Conservation (phyloP, 805 yeast genomes). For the Pichia thaimueangensis region DNA sequence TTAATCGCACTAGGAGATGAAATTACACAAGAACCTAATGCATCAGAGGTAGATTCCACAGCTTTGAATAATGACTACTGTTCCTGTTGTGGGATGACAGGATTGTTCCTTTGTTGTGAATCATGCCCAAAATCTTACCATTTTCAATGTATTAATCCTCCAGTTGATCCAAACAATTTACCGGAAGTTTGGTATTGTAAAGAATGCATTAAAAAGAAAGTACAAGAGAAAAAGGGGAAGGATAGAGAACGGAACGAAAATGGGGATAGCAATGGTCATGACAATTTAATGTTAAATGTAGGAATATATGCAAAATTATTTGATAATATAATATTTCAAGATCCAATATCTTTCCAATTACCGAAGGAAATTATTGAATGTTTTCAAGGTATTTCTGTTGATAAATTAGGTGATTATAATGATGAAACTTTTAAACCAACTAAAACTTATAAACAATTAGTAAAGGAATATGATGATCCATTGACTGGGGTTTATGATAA, state of each 20-base stretch:
- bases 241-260: background rate
- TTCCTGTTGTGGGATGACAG: slow-evolving; percentile 83
- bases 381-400: slow-evolving; percentile 66
- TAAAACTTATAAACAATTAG: slow-evolving; percentile 35
- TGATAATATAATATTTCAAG: slow-evolving; percentile 48
- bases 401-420: slow-evolving; percentile 62
- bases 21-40: too few relatives aligned
- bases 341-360: slow-evolving; percentile 60
- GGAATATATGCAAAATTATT: slow-evolving; percentile 54
- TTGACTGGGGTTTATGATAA: slow-evolving; percentile 55
- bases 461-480: slow-evolving; percentile 48
- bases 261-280: background rate
- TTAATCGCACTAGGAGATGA: too few relatives aligned
- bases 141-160: slow-evolving; percentile 87
- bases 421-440: slow-evolving; percentile 53
- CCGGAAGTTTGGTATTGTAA: slow-evolving; percentile 91
- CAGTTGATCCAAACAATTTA: slow-evolving; percentile 60
- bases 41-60: slow-evolving; percentile 14
- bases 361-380: slow-evolving; percentile 66
- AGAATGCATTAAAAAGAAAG: slow-evolving; percentile 52
- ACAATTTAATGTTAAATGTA: slow-evolving; percentile 18
- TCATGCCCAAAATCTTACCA: slow-evolving; percentile 90
- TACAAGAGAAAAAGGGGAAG: slow-evolving; percentile 2
- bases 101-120: slow-evolving; percentile 89
- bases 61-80: slow-evolving; percentile 78